Evolutionary conservation across 208 protist genomes (phyloP).

Genomic region (Entamoeba histolytica): DNA sequence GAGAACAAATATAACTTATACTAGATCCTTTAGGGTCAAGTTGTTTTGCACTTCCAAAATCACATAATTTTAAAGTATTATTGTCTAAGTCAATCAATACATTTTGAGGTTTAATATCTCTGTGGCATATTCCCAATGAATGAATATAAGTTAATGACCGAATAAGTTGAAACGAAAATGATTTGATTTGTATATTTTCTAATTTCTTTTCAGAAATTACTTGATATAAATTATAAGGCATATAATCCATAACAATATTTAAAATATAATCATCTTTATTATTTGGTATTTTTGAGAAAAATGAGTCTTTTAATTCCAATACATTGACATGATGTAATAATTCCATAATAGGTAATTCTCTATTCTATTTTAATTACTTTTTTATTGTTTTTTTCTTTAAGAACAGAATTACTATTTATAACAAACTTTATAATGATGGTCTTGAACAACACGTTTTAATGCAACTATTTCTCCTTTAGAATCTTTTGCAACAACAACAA

Average conservation of each 20-base stretch:
- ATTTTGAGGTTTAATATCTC: constrained; percentile 81
- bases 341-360: not conserved
- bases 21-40: not conserved
- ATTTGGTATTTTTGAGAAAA: not conserved
- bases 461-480: not conserved
- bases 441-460: not conserved
- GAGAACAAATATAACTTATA: constrained; percentile 15
- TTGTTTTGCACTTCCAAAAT: constrained; percentile 53
- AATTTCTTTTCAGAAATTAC: not conserved
- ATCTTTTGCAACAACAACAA: not conserved
- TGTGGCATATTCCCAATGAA: constrained; percentile 49
- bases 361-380: not conserved
- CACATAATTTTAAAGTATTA: constrained; percentile 72
- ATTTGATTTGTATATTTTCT: not conserved
- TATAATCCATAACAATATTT: not conserved
- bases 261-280: not conserved
- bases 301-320: not conserved
- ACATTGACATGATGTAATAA: not conserved
- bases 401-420: too few relatives aligned
- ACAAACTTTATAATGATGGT: not conserved
- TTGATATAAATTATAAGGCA: not conserved
- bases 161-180: constrained; percentile 43
- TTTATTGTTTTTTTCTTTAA: not conserved
- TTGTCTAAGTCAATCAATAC: constrained; percentile 65
- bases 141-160: constrained; percentile 38